These are phyloP conservation scores for Dichotomopilus funicola DNA, from an alignment of 2,329 filamentous ascomycete genomes.

Conservation along the genomic window DNA sequence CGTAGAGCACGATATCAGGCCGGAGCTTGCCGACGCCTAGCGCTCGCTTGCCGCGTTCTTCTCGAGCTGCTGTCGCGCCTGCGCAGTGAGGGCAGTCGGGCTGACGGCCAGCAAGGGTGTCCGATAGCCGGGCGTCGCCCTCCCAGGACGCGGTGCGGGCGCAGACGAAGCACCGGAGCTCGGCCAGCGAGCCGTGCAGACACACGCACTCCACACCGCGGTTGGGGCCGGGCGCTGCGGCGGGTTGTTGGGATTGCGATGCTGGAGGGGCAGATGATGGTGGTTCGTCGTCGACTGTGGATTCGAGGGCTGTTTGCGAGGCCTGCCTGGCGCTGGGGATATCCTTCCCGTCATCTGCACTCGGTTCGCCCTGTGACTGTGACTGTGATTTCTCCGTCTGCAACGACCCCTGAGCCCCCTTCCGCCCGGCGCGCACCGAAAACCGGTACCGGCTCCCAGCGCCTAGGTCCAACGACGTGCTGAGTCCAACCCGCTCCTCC, in stretches of 20 bases:
- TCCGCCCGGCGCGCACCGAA: conserved; percentile 32
- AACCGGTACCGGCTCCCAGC: conserved; percentile 57
- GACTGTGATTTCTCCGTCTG: neutral
- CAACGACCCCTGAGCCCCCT: neutral
- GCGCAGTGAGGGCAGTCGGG: conserved; percentile 62
- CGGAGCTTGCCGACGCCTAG: conserved; percentile 61
- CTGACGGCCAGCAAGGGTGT: conserved; percentile 57
- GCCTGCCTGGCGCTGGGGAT: neutral
- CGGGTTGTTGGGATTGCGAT: neutral
- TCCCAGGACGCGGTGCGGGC: conserved; percentile 54
- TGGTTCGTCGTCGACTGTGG: neutral
- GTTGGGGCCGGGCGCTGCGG: conserved; percentile 24
- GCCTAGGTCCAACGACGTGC: conserved; percentile 54
- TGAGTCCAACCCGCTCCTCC: conserved; percentile 62
- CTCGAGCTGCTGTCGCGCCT: conserved; percentile 53
- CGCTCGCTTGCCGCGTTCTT: conserved; percentile 59
- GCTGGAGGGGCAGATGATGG: conserved; percentile 9
- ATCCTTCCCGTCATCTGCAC: too few relatives aligned
- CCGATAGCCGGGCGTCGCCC: conserved; percentile 45
- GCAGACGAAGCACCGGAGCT: conserved; percentile 58
- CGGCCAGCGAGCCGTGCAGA: conserved; percentile 61
- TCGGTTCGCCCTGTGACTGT: too few relatives aligned
- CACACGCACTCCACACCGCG: conserved; percentile 60
- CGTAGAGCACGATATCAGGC: conserved; percentile 68
- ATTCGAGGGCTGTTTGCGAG: conserved; percentile 1